Percentiles rank a stretch among this genome's conserved stretches.
phyloP scores from a whole-genome alignment of 371 early-diverging fungal species.

The Mucor irregularis region DNA sequence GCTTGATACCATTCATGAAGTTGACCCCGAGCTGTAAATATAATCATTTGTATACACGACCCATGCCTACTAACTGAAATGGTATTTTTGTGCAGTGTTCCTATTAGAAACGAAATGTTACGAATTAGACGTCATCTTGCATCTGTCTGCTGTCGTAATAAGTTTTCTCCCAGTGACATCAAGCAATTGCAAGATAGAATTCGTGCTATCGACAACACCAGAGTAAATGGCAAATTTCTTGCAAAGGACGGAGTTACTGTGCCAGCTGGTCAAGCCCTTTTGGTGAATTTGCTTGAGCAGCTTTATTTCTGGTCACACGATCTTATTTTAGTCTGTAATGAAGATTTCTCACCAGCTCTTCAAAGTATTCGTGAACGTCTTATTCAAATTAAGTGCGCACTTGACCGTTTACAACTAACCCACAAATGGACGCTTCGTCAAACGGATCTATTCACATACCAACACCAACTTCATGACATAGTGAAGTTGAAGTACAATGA shows the following conservation, averaged over 20 bases:
- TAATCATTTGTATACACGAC: not conserved
- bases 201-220: conserved; percentile 64
- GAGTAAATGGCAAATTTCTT: conserved; percentile 75
- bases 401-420: conserved; percentile 73
- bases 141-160: conserved; percentile 43
- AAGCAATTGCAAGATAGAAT: conserved; percentile 64
- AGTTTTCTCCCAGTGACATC: conserved; percentile 44
- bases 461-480: conserved; percentile 77
- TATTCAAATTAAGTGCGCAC: conserved; percentile 66
- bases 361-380: conserved; percentile 73
- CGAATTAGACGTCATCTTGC: conserved; percentile 64
- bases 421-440: conserved; percentile 86
- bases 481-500: conserved; percentile 55
- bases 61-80: not conserved
- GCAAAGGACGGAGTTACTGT: conserved; percentile 51
- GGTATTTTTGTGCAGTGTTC: conserved; percentile 39
- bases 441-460: conserved; percentile 81
- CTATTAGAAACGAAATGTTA: conserved; percentile 64
- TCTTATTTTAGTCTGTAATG: conserved; percentile 63
- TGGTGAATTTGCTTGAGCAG: conserved; percentile 76
- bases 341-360: conserved; percentile 56
- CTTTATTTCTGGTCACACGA: conserved; percentile 77
- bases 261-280: conserved; percentile 80
- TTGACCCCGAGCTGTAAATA: conserved; percentile 45
- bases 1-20: conserved; percentile 40